Percentiles rank a stretch among this genome's conserved stretches.
Conservation (phyloP, 1,139 yeast species). For the Meyerozyma elateridarum region DNA sequence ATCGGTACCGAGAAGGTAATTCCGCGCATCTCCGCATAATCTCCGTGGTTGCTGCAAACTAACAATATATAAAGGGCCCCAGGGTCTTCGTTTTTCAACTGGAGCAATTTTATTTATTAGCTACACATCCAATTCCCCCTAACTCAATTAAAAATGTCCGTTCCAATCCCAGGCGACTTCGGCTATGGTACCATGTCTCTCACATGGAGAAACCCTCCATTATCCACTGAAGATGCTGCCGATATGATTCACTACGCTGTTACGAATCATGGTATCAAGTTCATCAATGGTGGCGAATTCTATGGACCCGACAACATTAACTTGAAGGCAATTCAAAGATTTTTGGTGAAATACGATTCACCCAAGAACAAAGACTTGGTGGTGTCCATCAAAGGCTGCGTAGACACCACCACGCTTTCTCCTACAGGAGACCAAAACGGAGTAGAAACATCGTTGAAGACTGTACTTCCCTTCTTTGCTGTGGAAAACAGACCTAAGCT, state of each 20-base stretch:
- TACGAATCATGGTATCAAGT: slow-evolving; percentile 39
- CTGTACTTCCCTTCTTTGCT: slow-evolving; percentile 42
- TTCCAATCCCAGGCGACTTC: slow-evolving; percentile 24
- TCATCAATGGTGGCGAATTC: slow-evolving; percentile 75
- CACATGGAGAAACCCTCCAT: slow-evolving; percentile 48
- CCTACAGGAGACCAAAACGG: slow-evolving; percentile 50
- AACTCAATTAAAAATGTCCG: slow-evolving; percentile 9
- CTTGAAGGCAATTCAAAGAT: slow-evolving; percentile 50
- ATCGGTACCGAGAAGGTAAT: too few relatives aligned
- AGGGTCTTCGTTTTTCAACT: too few relatives aligned
- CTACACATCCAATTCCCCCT: too few relatives aligned
- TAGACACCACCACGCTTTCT: slow-evolving; percentile 23
- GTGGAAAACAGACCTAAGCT: slow-evolving; percentile 36
- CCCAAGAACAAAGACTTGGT: slow-evolving; percentile 41
- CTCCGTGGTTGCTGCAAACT: too few relatives aligned
- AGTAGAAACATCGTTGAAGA: slow-evolving; percentile 48
- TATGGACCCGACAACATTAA: slow-evolving; percentile 53
- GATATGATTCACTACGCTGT: slow-evolving; percentile 6
- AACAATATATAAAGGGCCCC: too few relatives aligned
- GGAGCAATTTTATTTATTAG: too few relatives aligned
- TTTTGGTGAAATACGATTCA: slow-evolving; percentile 49
- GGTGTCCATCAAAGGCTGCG: slow-evolving; percentile 67
- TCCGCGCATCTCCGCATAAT: too few relatives aligned
- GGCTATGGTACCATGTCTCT: slow-evolving; percentile 67
- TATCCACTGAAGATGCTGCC: slow-evolving; percentile 22